Base-by-base conservation (phyloP, 345 rosid genomes). In the Brassica juncea region DNA sequence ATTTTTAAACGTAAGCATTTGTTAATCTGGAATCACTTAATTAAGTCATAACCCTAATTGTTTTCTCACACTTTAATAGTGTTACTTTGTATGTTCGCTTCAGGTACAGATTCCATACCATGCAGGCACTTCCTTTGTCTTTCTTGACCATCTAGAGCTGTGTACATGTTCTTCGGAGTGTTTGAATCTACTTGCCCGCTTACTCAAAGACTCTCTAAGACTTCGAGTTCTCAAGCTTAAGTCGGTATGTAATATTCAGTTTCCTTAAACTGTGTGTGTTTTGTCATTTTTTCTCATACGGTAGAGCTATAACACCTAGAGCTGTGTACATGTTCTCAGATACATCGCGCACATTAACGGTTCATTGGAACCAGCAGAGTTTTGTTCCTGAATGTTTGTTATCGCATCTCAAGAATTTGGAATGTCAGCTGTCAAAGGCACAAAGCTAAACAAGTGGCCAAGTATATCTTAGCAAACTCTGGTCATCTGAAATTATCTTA, bases 71-170 rank as follows among this genome's bases (percentile, higher is more conserved):
- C 5, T 47, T 14, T 47, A 47, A 47, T 47, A 23, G 25, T 23
- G 5, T 4, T 12, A 47, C 54, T 47, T 47, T 47, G 61, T 57
- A 23, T 58, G 34, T 60, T 60, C 27, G 1, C 35, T 66, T 55
- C 4, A 10, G 59, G 3, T 57, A 37, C 42, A 76, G 80, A 47
- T 57, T 60, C 74, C 69, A 42, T 77, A 70, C 32, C 68, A 58
- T 77, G 7, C 0, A 30, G 19, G 8, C 28, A 77, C 63, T 21
- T 5, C 3, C 42, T 59, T 76, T 67, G 32, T 15, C 61, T 68
- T 4, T 30, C 73, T 76, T 66, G 35, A 55, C 25, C 42, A 75
- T 15, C 42, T 75, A 9, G 78, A 75, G 42, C 72, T 75, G 31
- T 75, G 72, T 35, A 66, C 58, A 35, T 66, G 78, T 35, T 75